Percentiles rank a stretch among this genome's conserved stretches.
These are phyloP conservation scores for Podospora didyma DNA, from an alignment of 495 filamentous ascomycete genomes.

Conservation along the genomic window DNA sequence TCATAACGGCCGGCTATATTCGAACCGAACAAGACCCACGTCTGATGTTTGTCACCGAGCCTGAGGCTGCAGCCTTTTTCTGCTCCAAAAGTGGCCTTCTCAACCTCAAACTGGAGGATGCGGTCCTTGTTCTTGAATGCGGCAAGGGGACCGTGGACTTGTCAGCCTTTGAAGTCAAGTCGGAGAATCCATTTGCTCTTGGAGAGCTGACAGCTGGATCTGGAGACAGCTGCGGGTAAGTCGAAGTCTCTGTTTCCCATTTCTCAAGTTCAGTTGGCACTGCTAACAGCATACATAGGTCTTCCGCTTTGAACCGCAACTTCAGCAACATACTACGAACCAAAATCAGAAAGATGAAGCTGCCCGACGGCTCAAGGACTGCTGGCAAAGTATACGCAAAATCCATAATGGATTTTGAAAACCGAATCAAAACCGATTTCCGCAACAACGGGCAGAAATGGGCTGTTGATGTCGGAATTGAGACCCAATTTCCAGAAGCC, in stretches of 20 bases:
- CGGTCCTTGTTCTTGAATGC: conserved; percentile 72
- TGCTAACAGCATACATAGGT: too few species aligned
- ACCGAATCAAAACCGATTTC: conserved; percentile 75
- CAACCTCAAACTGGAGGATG: conserved; percentile 70
- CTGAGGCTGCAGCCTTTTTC: conserved; percentile 69
- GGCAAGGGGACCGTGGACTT: conserved; percentile 72
- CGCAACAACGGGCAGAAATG: conserved; percentile 77
- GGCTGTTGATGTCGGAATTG: conserved; percentile 73
- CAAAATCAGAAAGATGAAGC: conserved; percentile 76
- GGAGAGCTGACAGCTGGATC: conserved; percentile 71
- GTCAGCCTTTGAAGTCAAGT: conserved; percentile 73
- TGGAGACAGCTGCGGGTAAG: conserved; percentile 60
- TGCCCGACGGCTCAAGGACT: conserved; percentile 69
- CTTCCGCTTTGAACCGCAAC: conserved; percentile 69
- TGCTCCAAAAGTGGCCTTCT: conserved; percentile 70
- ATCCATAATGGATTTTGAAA: conserved; percentile 79
- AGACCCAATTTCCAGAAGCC: conserved; percentile 71
- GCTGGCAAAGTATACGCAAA: conserved; percentile 72
- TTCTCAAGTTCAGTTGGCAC: too few species aligned
- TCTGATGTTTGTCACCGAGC: conserved; percentile 66
- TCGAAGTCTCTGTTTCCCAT: too few species aligned
- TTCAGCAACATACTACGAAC: conserved; percentile 72
- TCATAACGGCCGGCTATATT: conserved; percentile 70
- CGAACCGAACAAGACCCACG: conserved; percentile 74
- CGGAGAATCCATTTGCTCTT: conserved; percentile 69